phyloP scores from a whole-genome alignment of 2,329 filamentous ascomycete species.

The Coniochaeta sp. region DNA sequence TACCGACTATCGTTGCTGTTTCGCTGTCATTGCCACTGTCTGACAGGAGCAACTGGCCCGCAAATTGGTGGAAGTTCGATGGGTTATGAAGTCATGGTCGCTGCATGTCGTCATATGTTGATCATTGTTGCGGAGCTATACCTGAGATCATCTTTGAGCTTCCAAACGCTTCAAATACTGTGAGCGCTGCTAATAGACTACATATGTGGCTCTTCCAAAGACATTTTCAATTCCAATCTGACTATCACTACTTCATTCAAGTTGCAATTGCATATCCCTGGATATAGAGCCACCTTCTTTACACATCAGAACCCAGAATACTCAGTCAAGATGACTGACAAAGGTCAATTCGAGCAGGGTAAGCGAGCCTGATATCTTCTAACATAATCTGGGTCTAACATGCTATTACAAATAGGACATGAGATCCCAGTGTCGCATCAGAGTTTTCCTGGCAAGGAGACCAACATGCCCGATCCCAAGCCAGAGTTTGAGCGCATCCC shows the following conservation, averaged over 20 bases:
- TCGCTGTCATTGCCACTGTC: no score
- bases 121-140: background rate
- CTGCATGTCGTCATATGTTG: constrained; percentile 1
- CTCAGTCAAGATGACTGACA: constrained; percentile 12
- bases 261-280: background rate
- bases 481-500: constrained; percentile 60
- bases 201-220: no score
- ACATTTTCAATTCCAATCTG: background rate
- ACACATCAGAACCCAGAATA: background rate
- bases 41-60: background rate
- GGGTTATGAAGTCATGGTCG: background rate
- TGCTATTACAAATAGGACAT: constrained; percentile 22
- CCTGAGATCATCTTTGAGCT: background rate
- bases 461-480: constrained; percentile 41
- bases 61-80: background rate
- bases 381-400: background rate
- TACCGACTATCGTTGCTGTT: no score
- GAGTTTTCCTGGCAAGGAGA: constrained; percentile 33
- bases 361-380: constrained; percentile 6
- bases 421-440: constrained; percentile 31
- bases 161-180: background rate
- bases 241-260: background rate
- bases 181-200: no score
- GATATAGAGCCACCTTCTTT: background rate
- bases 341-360: constrained; percentile 27